Conservation (phyloP, 345 rosid species). For the Melaleuca quinquenervia region DNA sequence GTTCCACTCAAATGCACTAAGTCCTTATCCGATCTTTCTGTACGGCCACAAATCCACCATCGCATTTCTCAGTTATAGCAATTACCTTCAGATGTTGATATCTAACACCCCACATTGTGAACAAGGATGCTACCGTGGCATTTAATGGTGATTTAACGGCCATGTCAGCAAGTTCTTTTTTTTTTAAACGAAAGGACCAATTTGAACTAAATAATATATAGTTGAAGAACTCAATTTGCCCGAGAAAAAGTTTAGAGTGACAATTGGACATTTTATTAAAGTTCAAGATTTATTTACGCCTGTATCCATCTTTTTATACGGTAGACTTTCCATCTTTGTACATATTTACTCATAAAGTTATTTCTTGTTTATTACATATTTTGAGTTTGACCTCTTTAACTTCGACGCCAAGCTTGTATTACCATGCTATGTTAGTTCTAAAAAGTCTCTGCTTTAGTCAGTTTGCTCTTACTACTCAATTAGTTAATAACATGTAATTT, state of each 20-base stretch:
- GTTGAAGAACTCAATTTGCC: neutral
- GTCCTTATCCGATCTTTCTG: neutral
- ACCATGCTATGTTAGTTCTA: no score
- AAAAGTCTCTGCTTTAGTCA: no score
- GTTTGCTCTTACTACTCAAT: no score
- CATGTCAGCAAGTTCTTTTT: neutral
- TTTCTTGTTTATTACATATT: no score
- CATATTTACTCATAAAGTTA: no score
- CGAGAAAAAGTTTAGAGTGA: neutral
- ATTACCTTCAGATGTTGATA: neutral
- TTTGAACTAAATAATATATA: neutral
- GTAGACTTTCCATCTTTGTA: no score
- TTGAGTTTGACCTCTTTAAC: no score
- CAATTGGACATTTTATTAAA: neutral
- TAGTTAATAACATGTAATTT: no score
- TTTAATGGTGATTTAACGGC: neutral
- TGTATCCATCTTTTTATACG: no score
- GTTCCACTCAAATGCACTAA: neutral
- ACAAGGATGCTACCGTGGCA: neutral
- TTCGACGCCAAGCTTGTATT: no score
- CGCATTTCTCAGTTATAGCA: neutral
- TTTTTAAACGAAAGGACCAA: neutral
- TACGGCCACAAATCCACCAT: neutral
- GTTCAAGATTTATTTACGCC: neutral
- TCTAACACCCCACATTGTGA: neutral